Base-by-base conservation (phyloP, 192 early-diverging fungal species). In the Backusella liffmaniae region DNA sequence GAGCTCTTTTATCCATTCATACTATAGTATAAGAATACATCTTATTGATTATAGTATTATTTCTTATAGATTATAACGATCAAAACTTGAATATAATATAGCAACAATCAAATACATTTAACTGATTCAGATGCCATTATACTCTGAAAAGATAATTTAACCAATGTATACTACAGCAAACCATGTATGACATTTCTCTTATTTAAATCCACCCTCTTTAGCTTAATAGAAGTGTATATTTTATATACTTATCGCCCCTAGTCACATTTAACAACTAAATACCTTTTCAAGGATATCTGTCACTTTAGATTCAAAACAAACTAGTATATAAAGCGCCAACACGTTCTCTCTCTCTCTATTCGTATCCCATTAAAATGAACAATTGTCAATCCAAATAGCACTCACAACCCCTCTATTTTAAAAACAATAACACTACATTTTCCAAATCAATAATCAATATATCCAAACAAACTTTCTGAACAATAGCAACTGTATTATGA, bases 401-500 rank as follows among this genome's bases (percentile, higher is more conserved):
- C 46, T 2, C 18, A 49, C 15, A 49, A 18, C 46, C 15, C 5
- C 16, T 5, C 18, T 49, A 3, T 44, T 15, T 44, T 16, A 44
- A 44, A 44, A 44, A 16, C 4, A 18, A 44, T 4, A 29, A 5
- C 10, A 29, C 9, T 23, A 29, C n/a, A 62, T 29, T 13, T 29
- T 62, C 56, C 56, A 29, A 26, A 62, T 29, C 23, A 21, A 62
- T 26, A 26, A 62, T 29, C 23, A 21, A 62, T 26, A 29, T 1
- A 62, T 29, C 56, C 56, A 26, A 62, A 62, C 26, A 29, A 29
- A 26, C 9, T 29, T 62, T 62, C 56, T 62, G 56, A 29, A 62
- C 56, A 62, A 62, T 62, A 62, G 56, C 56, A 62, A 62, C 56
- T 62, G 56, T 62, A 62, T 62, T 29, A 62, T 62, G 56, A 29